Percentiles rank a stretch among this genome's conserved stretches.
phyloP scores from a whole-genome alignment of 140 eudicot species.

The Bidens hawaiensis region DNA sequence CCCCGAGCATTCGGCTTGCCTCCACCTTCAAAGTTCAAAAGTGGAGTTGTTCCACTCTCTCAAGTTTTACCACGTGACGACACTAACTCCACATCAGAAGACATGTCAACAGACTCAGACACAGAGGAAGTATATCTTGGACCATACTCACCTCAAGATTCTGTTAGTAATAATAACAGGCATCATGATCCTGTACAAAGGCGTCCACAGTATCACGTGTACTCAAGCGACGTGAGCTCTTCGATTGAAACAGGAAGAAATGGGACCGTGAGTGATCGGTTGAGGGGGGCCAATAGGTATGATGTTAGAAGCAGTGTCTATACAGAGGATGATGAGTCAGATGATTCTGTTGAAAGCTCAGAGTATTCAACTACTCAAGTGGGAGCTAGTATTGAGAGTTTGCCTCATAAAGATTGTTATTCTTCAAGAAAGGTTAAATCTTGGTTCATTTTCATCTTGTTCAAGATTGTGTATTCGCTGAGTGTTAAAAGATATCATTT shows the following conservation, averaged over 20 bases:
- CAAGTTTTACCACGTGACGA: slow-evolving; percentile 46
- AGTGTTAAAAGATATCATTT: too few species aligned
- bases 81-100: slow-evolving; percentile 51
- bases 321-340: slow-evolving; percentile 67
- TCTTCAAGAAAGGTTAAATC: slow-evolving; percentile 25
- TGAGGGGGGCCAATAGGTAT: slow-evolving; percentile 57
- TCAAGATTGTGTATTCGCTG: not conserved
- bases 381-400: slow-evolving; percentile 39
- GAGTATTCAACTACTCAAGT: slow-evolving; percentile 67
- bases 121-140: slow-evolving; percentile 70
- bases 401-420: slow-evolving; percentile 30
- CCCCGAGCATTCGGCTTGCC: slow-evolving; percentile 60
- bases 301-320: slow-evolving; percentile 53
- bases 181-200: slow-evolving; percentile 36
- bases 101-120: slow-evolving; percentile 63
- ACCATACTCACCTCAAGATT: slow-evolving; percentile 68
- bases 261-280: slow-evolving; percentile 36
- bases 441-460: not conserved
- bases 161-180: slow-evolving; percentile 21
- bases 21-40: slow-evolving; percentile 55
- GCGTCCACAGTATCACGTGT: slow-evolving; percentile 45
- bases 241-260: slow-evolving; percentile 50
- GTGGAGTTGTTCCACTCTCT: slow-evolving; percentile 58
- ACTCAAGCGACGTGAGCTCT: slow-evolving; percentile 60
- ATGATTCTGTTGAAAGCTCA: slow-evolving; percentile 66